Percentiles rank a stretch among this genome's conserved stretches.
These are phyloP conservation scores for Ensete glaucum DNA, from an alignment of 176 grass and related monocot genomes.

Conservation along the genomic window DNA sequence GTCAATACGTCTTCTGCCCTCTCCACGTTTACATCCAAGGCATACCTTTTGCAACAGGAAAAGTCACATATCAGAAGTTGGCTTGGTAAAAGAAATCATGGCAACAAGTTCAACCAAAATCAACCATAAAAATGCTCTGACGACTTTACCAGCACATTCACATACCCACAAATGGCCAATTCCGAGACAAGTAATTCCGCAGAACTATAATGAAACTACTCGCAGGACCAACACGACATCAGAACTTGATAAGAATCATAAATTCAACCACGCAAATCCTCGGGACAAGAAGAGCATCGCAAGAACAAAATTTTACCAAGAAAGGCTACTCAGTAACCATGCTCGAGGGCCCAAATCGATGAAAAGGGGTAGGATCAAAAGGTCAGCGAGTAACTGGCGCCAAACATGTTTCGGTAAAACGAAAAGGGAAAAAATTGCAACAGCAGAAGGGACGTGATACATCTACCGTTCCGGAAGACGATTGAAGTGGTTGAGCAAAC, in stretches of 20 bases:
- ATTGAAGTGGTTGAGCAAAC: conserved; percentile 63
- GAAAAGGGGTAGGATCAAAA: not conserved
- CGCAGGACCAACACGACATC: no score
- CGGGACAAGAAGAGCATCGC: not conserved
- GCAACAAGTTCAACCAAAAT: not conserved
- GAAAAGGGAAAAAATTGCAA: not conserved
- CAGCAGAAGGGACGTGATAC: not conserved
- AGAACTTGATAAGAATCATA: no score
- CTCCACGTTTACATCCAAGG: conserved; percentile 39
- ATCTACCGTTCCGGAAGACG: conserved; percentile 22
- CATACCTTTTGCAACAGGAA: conserved; percentile 17
- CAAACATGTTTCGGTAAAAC: not conserved
- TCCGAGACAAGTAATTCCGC: no score
- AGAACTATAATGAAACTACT: no score
- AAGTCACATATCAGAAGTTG: no score
- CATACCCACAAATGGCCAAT: no score
- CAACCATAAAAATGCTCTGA: no score
- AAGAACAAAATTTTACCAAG: not conserved
- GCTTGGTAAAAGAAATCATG: not conserved
- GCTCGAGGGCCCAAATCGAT: not conserved
- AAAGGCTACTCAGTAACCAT: not conserved
- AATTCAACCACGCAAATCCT: no score
- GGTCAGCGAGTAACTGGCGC: not conserved
- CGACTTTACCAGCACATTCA: no score
- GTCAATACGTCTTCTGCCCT: conserved; percentile 35